Conservation (phyloP, 1,284 basidiomycete species). For the Somion occarium region DNA sequence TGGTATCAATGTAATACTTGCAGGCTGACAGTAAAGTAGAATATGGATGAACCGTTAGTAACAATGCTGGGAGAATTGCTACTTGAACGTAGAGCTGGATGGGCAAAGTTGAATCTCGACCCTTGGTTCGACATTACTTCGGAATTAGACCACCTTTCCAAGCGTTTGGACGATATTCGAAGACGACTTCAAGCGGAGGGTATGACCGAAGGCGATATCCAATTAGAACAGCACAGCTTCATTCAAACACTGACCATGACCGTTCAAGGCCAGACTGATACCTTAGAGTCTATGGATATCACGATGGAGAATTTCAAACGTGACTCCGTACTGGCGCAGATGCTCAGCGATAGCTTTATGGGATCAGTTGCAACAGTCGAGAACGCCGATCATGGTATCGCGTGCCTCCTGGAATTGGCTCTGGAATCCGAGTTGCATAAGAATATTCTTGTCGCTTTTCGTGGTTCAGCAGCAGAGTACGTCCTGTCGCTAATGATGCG, state of each 20-base stretch:
- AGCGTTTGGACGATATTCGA: not conserved
- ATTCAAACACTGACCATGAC: not conserved
- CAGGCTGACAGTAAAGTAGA: too few relatives aligned
- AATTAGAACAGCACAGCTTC: not conserved
- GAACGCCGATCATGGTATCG: not conserved
- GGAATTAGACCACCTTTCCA: not conserved
- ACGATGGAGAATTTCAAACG: not conserved
- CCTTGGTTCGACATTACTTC: not conserved
- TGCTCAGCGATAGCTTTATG: not conserved
- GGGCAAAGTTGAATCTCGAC: not conserved
- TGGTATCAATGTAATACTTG: too few relatives aligned
- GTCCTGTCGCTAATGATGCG: not conserved
- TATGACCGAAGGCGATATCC: not conserved
- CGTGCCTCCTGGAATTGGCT: not conserved
- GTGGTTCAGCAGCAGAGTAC: slow-evolving; percentile 1
- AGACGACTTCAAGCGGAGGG: not conserved
- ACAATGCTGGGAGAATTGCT: too few relatives aligned
- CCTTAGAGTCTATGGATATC: not conserved
- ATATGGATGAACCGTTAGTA: too few relatives aligned
- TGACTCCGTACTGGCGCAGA: not conserved
- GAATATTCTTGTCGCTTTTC: not conserved
- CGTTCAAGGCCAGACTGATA: not conserved
- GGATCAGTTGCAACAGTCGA: not conserved
- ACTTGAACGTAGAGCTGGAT: not conserved
- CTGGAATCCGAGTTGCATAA: not conserved